phyloP scores from a whole-genome alignment of 2,329 filamentous ascomycete species.

The Raffaelea albimanens region DNA sequence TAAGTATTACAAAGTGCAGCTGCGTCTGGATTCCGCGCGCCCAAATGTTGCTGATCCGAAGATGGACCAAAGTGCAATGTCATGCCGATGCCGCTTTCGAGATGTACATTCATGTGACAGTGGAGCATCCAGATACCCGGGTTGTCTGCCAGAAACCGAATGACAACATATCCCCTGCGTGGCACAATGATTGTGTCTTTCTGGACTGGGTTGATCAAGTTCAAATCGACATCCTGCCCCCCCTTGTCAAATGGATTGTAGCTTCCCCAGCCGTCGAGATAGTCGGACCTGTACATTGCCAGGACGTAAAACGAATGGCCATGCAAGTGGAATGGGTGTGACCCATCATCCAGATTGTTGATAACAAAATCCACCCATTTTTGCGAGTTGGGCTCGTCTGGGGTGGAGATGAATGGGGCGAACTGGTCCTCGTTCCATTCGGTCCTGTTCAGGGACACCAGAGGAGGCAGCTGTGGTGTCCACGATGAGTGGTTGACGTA shows the following conservation, averaged over 20 bases:
- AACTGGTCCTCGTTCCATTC: conserved; percentile 4
- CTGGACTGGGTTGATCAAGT: conserved; percentile 11
- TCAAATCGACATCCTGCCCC: background rate
- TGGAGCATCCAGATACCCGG: conserved; percentile 28
- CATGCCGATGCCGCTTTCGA: conserved; percentile 33
- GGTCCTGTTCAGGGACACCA: conserved; percentile 4
- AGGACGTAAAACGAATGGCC: conserved; percentile 10
- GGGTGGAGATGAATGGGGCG: background rate
- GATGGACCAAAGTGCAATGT: conserved; percentile 6
- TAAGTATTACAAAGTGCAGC: too few species aligned
- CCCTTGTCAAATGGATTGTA: conserved; percentile 3
- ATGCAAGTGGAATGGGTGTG: conserved; percentile 38
- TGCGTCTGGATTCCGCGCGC: too few species aligned
- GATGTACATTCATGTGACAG: conserved; percentile 27
- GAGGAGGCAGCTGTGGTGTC: conserved; percentile 8
- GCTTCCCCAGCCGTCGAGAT: conserved; percentile 12
- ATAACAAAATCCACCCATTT: conserved; percentile 36
- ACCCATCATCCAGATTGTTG: conserved; percentile 40
- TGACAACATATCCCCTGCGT: conserved; percentile 23
- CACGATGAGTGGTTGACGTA: conserved; percentile 13
- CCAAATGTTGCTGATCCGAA: background rate
- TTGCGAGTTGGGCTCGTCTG: background rate
- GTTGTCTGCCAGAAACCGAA: conserved; percentile 25
- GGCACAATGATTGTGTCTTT: conserved; percentile 26
- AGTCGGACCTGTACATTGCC: conserved; percentile 8